Evolutionary conservation across 2,329 filamentous ascomycete genomes (phyloP).

Genomic region (Diplodia scrobiculata): DNA sequence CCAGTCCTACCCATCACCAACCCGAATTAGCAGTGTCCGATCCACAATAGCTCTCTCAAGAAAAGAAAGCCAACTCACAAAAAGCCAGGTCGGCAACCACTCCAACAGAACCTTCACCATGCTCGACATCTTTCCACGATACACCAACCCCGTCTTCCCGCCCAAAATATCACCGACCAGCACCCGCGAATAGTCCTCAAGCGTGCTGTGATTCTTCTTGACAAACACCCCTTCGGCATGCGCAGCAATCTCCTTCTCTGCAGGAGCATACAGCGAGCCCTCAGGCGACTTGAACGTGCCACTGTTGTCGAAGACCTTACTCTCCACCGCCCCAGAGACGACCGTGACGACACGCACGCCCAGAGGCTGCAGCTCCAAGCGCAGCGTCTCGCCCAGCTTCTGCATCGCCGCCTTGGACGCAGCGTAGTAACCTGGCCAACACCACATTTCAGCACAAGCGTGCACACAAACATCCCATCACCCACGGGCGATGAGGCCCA

Average conservation of each 20-base stretch:
- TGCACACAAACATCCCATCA: too few relatives aligned
- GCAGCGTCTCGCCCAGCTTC: conserved; percentile 36
- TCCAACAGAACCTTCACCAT: not conserved
- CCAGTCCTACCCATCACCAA: not conserved
- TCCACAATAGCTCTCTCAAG: too few relatives aligned
- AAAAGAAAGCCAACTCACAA: not conserved
- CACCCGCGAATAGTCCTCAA: not conserved
- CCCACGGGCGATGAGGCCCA: too few relatives aligned
- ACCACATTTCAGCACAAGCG: too few relatives aligned
- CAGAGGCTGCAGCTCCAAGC: conserved; percentile 35
- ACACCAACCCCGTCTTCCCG: not conserved
- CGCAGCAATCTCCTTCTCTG: not conserved
- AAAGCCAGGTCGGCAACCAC: not conserved
- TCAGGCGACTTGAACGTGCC: not conserved
- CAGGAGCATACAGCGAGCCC: not conserved
- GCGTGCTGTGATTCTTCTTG: not conserved
- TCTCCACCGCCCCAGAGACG: conserved; percentile 32
- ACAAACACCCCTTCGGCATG: not conserved
- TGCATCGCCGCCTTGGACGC: conserved; percentile 45
- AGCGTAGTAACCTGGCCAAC: conserved; percentile 35
- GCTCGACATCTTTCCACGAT: not conserved
- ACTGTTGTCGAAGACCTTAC: not conserved
- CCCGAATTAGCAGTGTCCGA: not conserved
- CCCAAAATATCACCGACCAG: not conserved
- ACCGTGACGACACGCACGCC: conserved; percentile 35